phyloP scores from a whole-genome alignment of 352 stramenopile genomes.

The Pilasporangium apinafurcum region DNA sequence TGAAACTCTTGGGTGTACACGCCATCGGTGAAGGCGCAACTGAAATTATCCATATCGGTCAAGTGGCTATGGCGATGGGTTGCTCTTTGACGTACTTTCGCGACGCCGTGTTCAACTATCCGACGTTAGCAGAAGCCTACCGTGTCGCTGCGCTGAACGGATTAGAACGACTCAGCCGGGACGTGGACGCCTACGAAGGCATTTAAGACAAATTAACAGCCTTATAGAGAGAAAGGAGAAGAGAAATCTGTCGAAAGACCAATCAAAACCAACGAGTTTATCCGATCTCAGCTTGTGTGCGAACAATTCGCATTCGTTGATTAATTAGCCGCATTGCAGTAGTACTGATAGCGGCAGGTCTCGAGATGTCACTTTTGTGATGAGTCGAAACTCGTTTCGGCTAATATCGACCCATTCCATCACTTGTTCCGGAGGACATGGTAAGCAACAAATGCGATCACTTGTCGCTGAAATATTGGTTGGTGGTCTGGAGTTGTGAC shows the following conservation, averaged over 20 bases:
- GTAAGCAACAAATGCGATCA: conserved; percentile 18
- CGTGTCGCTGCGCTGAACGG: conserved; percentile 84
- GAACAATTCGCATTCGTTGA: no score
- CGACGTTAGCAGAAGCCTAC: conserved; percentile 88
- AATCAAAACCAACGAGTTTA: no score
- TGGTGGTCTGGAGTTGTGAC: neutral
- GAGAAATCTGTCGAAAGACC: no score
- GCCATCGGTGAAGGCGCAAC: conserved; percentile 86
- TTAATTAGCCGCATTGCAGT: conserved; percentile 10
- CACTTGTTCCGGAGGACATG: conserved; percentile 18
- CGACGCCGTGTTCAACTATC: conserved; percentile 91
- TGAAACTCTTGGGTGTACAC: conserved; percentile 85
- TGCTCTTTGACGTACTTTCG: conserved; percentile 86
- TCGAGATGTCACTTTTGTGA: conserved; percentile 11
- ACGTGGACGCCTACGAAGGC: conserved; percentile 64
- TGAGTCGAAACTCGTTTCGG: conserved; percentile 8
- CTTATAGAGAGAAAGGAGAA: conserved; percentile 3
- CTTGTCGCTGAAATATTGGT: neutral
- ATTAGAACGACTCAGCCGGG: conserved; percentile 76
- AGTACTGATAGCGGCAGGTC: conserved; percentile 7
- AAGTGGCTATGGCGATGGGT: conserved; percentile 81
- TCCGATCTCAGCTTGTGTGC: no score
- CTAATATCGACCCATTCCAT: conserved; percentile 15
- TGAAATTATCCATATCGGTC: conserved; percentile 91
- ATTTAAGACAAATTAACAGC: conserved; percentile 3